These are phyloP conservation scores for Brassica cretica DNA, from an alignment of 345 rosid genomes.

Conservation along the genomic window DNA sequence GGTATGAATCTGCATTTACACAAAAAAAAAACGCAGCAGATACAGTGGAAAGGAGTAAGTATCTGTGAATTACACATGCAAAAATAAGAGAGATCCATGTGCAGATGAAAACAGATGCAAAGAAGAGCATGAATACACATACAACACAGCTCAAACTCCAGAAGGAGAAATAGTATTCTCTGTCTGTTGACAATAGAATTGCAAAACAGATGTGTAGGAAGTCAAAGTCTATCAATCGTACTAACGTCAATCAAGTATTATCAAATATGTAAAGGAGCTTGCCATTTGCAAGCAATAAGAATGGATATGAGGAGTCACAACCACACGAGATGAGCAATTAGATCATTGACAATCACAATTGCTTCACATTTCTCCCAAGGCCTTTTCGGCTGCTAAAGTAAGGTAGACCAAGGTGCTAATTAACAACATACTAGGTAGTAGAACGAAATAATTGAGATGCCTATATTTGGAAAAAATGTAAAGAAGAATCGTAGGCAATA, in stretches of 20 bases:
- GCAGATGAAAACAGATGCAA: not conserved
- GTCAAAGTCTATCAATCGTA: not conserved
- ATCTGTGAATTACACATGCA: constrained; percentile 9
- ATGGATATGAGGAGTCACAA: not conserved
- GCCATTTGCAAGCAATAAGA: not conserved
- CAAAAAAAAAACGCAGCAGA: not conserved
- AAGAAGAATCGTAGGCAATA: too few species aligned
- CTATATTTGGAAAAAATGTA: not conserved
- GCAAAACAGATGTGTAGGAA: not conserved
- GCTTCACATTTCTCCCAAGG: not conserved
- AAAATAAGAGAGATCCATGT: not conserved
- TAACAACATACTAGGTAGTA: not conserved
- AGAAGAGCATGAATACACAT: not conserved
- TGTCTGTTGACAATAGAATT: not conserved
- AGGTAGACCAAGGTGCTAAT: not conserved
- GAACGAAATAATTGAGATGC: too few species aligned
- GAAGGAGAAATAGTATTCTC: not conserved
- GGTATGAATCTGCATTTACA: constrained; percentile 74
- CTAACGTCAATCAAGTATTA: not conserved
- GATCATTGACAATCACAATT: not conserved
- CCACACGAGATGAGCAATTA: constrained; percentile 14
- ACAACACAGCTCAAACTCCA: not conserved
- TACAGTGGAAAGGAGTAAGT: not conserved
- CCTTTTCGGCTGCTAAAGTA: not conserved
- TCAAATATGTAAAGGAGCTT: not conserved